Base-by-base conservation (phyloP, 2,329 filamentous ascomycete species). In the Neonectria hederae region DNA sequence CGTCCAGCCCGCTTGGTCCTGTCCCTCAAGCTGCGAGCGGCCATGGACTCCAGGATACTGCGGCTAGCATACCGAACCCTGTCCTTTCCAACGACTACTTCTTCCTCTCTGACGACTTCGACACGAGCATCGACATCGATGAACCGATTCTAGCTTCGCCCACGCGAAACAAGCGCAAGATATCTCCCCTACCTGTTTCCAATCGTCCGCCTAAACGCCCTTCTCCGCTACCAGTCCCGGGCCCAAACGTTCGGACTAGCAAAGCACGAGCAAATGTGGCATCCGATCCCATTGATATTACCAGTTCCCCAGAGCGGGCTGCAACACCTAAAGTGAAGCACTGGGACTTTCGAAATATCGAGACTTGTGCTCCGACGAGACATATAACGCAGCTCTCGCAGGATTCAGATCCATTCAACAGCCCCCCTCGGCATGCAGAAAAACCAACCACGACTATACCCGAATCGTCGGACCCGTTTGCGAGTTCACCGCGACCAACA, bases 111-210 rank as follows among this genome's bases (percentile, higher is more conserved):
- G 72, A 74, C 22, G 82, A 84, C 46, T 82, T 82, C 53, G 80
- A 84, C 45, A 77, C 75, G 8, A 82, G 78, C 0, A 74, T 78
- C 5, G 77, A 80, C 9, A 62, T 82, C 2, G 77, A 79, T 8
- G 75, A 76, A 8, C 69, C 59, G 64, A 73, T 52, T 55, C 43
- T 66, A 53, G 45, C 35, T 6, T 69, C 74, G 10, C 26, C 63
- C 3, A 61, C 68, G 4, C 73, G 74, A 5, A 72, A 72, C 5
- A 78, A 76, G 51, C 81, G 74, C 13, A 70, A 72, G 28, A 63
- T 76, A 3, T 76, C 72, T 1, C 65, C 65, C 17, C 61, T 42
- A n/a, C 54, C 45, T 14, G 56, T 65, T 54, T 30, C 24, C 10
- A 30, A 17, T 21, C 67, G 62, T 1, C 63, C 70, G 7, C 26